Evolutionary conservation across 176 grass and related monocot genomes (phyloP), one percentile per base, ranked within the genome.

Genomic region (Avena atlantica): DNA sequence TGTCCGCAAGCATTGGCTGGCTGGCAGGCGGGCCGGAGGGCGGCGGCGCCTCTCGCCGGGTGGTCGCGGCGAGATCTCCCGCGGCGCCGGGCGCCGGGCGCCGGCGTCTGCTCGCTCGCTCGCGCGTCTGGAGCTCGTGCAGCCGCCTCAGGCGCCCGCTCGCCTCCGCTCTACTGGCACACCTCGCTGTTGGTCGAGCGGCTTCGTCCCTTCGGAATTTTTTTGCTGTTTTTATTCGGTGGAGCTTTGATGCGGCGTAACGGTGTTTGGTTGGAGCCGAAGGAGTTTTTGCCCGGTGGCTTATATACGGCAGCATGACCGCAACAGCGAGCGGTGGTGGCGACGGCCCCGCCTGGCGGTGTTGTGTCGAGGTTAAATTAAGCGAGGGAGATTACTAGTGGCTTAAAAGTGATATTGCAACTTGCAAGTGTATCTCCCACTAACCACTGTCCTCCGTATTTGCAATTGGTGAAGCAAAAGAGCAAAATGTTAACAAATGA

Each of bases 251-350:
- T 70, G 83, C 88, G 86, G 89, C 81, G 86, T 52, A 52, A 81
- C 89, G 89, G 89, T 10, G 86, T 55, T 56, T 56, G 49, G 74
- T 76, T 81, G 60, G 48, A 48, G 81, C 59, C 85, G 60, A 69
- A 81, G 67, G 69, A 81, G 81, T 83, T 71, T 78, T 87, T 80
- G 68, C 85, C 50, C 24, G 20, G 69, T 23, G 60, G 59, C 42
- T 83, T 85, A 81, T 91, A 91, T 91, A 88, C 1, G 89, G 89
- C 23, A 20, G 59, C 60, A 87, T 51, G 13, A 37, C 68, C 76
- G 81, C 89, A 81, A 76, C 89, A 76, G 84, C 79, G 7, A 58
- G 51, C 62, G 81, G 78, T 68, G 73, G 55, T 72, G 73, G 37
- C 53, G 70, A n/a, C 23, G 71, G 71, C 71, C 70, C 23, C 44